Evolutionary conservation across 2,329 filamentous ascomycete genomes (phyloP), one percentile per base, ranked within the genome.

Genomic region (Penicillium sp.): DNA sequence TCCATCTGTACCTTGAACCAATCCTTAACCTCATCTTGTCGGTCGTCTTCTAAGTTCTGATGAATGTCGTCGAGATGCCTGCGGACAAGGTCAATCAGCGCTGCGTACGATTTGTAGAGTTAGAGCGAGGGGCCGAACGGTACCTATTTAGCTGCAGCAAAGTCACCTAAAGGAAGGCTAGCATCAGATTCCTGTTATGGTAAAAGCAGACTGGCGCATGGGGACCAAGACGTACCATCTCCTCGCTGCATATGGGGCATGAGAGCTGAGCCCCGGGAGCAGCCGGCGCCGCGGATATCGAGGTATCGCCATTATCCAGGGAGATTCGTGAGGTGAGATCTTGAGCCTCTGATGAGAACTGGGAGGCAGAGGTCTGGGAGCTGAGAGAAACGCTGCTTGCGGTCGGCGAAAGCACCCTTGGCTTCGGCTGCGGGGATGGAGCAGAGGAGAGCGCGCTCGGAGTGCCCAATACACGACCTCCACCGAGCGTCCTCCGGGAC

Each of bases 191-290:
- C 9, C 10, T 9, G 14, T 8, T 10, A 19, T 18, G 7, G n/a
- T 4, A 18, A 34, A 14, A 23, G 17, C 7, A 4, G 4, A 14
- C 15, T 19, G 3, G 10, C n/a, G n/a, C n/a, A n/a, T n/a, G 7
- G 29, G 25, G 18, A 16, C 11, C 11, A 28, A 36, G 31, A 58
- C 71, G 50, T 71, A 93, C 89, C 93, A 98, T 98, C 67, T 96
- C 90, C 70, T 97, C 94, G 55, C 83, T 89, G 68, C 93, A 98
- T 62, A 98, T 98, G n/a, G 93, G 93, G 65, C 93, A 98, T 39
- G 91, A 81, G 43, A 98, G 80, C 64, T 79, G 79, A 50, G 79
- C 79, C 52, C 77, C 79, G 39, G 80, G 71, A 36, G 80, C 76
- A 33, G 70, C 74, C 48, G 76, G 75, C 33, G 64, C 64, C 13